Percentiles rank a stretch among this genome's conserved stretches.
phyloP scores from a whole-genome alignment of 2,329 filamentous ascomycete genomes.

The Sarocladium strictum region DNA sequence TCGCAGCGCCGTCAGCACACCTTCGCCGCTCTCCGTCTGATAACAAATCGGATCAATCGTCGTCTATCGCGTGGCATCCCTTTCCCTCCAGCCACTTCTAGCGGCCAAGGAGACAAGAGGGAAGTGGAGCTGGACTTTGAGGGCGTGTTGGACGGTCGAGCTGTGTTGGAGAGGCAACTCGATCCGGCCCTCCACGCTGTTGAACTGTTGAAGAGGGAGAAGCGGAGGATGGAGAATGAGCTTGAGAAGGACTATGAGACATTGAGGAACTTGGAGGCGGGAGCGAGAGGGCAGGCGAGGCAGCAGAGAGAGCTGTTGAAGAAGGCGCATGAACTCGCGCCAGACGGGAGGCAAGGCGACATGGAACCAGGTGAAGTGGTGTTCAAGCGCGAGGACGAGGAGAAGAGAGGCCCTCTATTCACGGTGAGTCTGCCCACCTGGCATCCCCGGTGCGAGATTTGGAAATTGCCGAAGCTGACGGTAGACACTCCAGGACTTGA shows the following conservation, averaged over 20 bases:
- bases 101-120: conserved; percentile 12
- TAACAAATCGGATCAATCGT: conserved; percentile 48
- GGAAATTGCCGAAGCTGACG: background rate
- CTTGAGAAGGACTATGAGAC: conserved; percentile 50
- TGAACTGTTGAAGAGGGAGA: conserved; percentile 52
- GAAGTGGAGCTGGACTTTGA: conserved; percentile 62
- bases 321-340: conserved; percentile 45
- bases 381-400: conserved; percentile 8
- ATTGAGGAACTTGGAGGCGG: conserved; percentile 46
- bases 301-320: conserved; percentile 43
- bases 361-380: background rate
- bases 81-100: conserved; percentile 48
- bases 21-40: conserved; percentile 46
- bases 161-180: conserved; percentile 50
- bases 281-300: conserved; percentile 48
- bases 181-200: conserved; percentile 58
- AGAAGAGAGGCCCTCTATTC: background rate
- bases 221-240: conserved; percentile 47
- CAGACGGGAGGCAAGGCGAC: conserved; percentile 21
- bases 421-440: background rate
- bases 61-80: conserved; percentile 56
- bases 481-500: conserved; percentile 23
- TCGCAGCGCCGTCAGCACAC: conserved; percentile 46
- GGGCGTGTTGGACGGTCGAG: conserved; percentile 53
- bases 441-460: background rate